Evolutionary conservation across 2,329 filamentous ascomycete species (phyloP), one percentile per base, ranked within the genome.

Genomic region (Aureobasidium musti): DNA sequence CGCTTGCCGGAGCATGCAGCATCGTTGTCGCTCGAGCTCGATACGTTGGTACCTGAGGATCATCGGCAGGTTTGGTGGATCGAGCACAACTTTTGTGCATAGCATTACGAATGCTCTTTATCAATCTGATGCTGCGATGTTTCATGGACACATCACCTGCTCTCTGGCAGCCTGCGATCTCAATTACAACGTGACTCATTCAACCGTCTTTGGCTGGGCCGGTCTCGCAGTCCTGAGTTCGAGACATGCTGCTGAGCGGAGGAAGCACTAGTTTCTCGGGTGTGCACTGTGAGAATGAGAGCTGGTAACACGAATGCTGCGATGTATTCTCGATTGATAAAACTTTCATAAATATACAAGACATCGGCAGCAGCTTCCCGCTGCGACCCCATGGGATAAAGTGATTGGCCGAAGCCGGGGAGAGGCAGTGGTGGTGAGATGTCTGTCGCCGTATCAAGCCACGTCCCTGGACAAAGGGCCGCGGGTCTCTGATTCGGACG

Each of bases 31-130:
- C 49, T 64, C 61, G 61, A 64, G 61, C 61, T 50, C n/a, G 37
- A 54, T 64, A 64, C 61, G 47, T 53, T 64, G 37, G 54, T 64
- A 64, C 61, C 61, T 64, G 61, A 64, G 49, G 47, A 63, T 63
- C 47, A 41, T 52, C 45, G 37, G 45, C 21, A 19, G 39, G 43
- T 52, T 52, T 63, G 45, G 33, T 49, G 13, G 23, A 23, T 37
- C 47, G n/a, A 49, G 57, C 57, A 61, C 30, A 49, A 35, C 8
- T 61, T n/a, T 49, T 49, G 57, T 61, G 41, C 41, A 47, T 39
- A 41, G 45, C 59, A 26, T 33, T 63, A 33, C 45, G 45, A 52
- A 37, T 47, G 57, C 28, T 49, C 41, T 49, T 17, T 47, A 41
- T 33, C 45, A 63, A 52, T 33, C 26, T 52, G n/a, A n/a, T n/a